A percentile compares a stretch with the other conserved stretches of the same genome.
These are phyloP conservation scores for Malania oleifera DNA, from an alignment of 164 flowering plant species.

Conservation along the genomic window DNA sequence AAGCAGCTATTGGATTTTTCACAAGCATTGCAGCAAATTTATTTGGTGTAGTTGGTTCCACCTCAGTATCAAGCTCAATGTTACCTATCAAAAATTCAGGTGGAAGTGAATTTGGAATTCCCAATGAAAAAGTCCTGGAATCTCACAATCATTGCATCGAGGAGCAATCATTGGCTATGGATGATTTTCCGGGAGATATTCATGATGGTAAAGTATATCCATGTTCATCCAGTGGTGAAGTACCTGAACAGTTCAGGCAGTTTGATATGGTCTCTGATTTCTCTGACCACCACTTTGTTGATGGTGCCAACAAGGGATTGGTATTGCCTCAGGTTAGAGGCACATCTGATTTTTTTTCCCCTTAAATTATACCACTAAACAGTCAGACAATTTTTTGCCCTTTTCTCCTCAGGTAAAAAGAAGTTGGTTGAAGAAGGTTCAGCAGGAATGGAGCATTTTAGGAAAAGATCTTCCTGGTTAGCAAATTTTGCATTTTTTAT, in stretches of 20 bases:
- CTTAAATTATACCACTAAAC: neutral
- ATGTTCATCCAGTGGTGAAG: conserved; percentile 12
- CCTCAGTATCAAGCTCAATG: conserved; percentile 25
- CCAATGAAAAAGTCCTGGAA: conserved; percentile 23
- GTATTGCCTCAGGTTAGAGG: conserved; percentile 48
- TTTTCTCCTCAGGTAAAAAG: conserved; percentile 41
- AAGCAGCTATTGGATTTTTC: conserved; percentile 58
- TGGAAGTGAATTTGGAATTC: conserved; percentile 15
- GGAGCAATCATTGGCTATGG: conserved; percentile 7
- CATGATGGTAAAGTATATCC: conserved; percentile 11
- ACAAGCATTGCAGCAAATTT: conserved; percentile 47
- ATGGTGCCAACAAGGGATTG: conserved; percentile 29
- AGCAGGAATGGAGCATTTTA: conserved; percentile 86
- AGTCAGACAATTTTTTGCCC: neutral
- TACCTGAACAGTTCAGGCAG: conserved; percentile 33
- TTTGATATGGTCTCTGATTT: conserved; percentile 71
- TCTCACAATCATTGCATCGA: conserved; percentile 17
- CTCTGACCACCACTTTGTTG: conserved; percentile 69
- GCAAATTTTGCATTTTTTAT: conserved; percentile 9
- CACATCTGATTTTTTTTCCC: neutral
- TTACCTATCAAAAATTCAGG: conserved; percentile 17
- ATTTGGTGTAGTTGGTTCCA: conserved; percentile 40
- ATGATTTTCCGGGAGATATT: conserved; percentile 25
- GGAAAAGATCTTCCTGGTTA: conserved; percentile 80
- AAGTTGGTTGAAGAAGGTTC: conserved; percentile 84